Base-by-base conservation (phyloP, 805 yeast species). In the Pichia nakasei region DNA sequence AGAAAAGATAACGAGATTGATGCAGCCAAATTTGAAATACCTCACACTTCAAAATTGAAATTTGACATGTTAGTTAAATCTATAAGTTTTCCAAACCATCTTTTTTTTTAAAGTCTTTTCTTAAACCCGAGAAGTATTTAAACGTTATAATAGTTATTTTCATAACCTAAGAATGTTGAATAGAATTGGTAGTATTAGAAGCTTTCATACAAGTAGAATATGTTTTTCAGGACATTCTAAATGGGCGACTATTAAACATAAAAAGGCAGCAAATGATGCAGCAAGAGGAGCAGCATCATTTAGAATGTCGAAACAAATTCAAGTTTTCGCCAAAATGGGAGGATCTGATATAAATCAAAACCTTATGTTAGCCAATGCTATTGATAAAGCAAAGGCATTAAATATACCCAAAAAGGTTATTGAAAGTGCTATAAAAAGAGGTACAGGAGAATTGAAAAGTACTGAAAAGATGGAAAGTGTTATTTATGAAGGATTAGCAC, bases 171-270 rank as follows among this genome's bases (percentile, higher is more conserved):
- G 15, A 5, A 29, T 29, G 32, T 9, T 29, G 2, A 29, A 29
- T 29, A 29, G 32, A 29, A 12, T 29, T 29, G 15, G 15, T 29
- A 29, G 2, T 13, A 13, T 29, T 13, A 29, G 45, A 46, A 17
- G 3, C 18, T 18, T 45, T 21, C 52, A 45, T 32, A 18, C 33
- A 4, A 41, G 17, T 19, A 19, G 26, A 7, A 15, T 8, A 15
- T 26, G 31, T 1, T 45, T 48, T n/a, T 79, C 87, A 0, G 98
- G 98, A 1, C 98, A 91, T 62, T 82, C 86, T 32, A 91, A 89
- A 63, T 91, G 98, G 98, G 85, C 94, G 36, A 86, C 85, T 39
- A 91, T 93, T 53, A 84, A 88, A 58, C 97, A 88, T 59, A 93
- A 85, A 59, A 91, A 91, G 64, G 95, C 95, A 44, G 85, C 86